Evolutionary conservation across 208 protist species (phyloP).

Genomic region (Trypanosoma cruzi): DNA sequence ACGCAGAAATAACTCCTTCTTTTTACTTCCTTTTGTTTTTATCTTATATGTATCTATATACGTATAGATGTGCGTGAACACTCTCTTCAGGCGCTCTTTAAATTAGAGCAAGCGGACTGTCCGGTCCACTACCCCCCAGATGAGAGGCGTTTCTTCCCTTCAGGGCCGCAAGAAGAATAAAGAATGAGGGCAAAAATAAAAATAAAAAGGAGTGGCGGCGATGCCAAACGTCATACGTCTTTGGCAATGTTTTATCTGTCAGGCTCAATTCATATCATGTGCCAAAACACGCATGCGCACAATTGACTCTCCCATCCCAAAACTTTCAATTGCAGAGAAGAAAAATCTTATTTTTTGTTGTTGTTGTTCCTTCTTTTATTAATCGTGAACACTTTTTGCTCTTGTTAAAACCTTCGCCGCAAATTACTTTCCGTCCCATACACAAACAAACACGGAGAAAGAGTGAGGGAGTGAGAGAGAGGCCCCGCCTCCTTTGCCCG

Average conservation of each 20-base stretch:
- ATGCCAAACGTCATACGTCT: neutral
- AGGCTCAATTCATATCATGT: neutral
- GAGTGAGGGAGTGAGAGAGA: neutral
- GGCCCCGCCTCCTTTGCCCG: neutral
- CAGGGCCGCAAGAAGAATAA: neutral
- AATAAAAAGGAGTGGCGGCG: neutral
- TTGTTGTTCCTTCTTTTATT: constrained; percentile 1
- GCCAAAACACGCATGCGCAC: neutral
- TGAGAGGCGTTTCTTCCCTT: neutral
- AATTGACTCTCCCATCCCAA: neutral
- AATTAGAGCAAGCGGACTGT: neutral
- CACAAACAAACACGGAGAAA: neutral
- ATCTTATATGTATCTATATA: neutral
- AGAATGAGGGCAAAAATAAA: neutral
- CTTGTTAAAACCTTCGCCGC: neutral
- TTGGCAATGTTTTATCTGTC: neutral
- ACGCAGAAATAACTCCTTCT: no score
- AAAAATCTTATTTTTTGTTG: neutral
- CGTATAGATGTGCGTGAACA: neutral
- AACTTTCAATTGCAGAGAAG: neutral
- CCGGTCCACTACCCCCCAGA: neutral
- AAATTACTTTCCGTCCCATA: neutral
- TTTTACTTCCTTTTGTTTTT: neutral
- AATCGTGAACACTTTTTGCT: neutral
- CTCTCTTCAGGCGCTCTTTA: neutral